These are phyloP conservation scores for Penicillium maclennaniae DNA, from an alignment of 495 filamentous ascomycete species.

Conservation along the genomic window DNA sequence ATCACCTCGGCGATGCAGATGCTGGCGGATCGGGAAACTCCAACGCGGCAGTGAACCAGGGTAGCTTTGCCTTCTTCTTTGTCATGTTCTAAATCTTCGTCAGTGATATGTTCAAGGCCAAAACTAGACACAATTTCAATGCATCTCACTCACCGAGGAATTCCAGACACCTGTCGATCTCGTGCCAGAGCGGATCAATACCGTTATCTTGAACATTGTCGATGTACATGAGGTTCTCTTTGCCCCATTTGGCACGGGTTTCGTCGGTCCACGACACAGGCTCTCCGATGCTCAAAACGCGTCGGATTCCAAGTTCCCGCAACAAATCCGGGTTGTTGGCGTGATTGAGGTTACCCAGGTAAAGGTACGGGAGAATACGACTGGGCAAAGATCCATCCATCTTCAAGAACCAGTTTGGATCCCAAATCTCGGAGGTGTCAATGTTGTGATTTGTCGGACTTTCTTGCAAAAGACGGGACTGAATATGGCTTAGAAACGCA, in stretches of 20 bases:
- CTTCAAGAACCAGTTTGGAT: conserved; percentile 74
- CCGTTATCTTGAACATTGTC: conserved; percentile 93
- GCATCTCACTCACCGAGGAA: conserved; percentile 73
- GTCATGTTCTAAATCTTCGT: conserved; percentile 58
- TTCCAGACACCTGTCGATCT: conserved; percentile 80
- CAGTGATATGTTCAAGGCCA: background rate
- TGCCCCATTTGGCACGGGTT: conserved; percentile 63
- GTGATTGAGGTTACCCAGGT: conserved; percentile 86
- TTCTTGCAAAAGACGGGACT: conserved; percentile 64
- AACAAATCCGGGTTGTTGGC: conserved; percentile 89
- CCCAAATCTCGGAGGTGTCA: conserved; percentile 32
- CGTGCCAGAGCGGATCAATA: conserved; percentile 82
- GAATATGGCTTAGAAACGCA: conserved; percentile 67
- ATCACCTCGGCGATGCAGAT: conserved; percentile 99
- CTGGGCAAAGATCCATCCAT: conserved; percentile 92
- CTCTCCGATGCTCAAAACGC: conserved; percentile 93
- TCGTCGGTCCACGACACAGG: conserved; percentile 71
- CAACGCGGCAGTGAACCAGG: conserved; percentile 93
- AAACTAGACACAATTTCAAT: background rate
- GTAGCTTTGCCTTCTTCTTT: conserved; percentile 74
- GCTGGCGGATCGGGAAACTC: conserved; percentile 89
- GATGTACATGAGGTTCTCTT: conserved; percentile 72
- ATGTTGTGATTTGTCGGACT: conserved; percentile 31
- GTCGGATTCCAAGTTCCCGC: conserved; percentile 71
- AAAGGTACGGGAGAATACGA: conserved; percentile 89